phyloP scores from a whole-genome alignment of 192 early-diverging fungal species.

The Podila epicladia region DNA sequence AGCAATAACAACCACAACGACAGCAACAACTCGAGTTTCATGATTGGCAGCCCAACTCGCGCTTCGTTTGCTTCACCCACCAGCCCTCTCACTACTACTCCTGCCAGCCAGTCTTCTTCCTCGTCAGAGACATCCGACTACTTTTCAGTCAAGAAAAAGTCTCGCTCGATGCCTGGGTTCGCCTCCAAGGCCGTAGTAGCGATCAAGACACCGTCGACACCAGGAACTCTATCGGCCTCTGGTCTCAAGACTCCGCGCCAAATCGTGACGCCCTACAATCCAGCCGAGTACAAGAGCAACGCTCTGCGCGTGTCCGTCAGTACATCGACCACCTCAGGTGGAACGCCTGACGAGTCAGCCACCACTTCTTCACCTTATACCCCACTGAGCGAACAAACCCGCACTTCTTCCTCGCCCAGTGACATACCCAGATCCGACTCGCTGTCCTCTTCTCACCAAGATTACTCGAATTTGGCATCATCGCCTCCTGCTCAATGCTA shows the following conservation, averaged over 20 bases:
- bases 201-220: conserved; percentile 29
- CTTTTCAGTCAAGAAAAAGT: conserved; percentile 36
- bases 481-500: conserved; percentile 3
- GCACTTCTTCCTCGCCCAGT: neutral
- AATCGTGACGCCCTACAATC: conserved; percentile 48
- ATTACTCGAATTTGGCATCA: neutral
- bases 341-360: neutral
- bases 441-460: conserved; percentile 5
- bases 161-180: conserved; percentile 21
- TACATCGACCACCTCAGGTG: neutral
- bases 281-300: conserved; percentile 39
- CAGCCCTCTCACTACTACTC: conserved; percentile 12
- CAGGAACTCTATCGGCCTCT: neutral
- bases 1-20: conserved; percentile 2
- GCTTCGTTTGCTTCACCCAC: conserved; percentile 3
- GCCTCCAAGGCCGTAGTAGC: conserved; percentile 48
- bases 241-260: conserved; percentile 10
- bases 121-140: conserved; percentile 24
- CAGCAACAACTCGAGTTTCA: neutral
- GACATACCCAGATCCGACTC: conserved; percentile 5
- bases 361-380: conserved; percentile 10
- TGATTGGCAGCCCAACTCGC: conserved; percentile 7
- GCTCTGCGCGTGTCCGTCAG: conserved; percentile 15
- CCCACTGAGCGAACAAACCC: neutral
- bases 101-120: neutral